Evolutionary conservation across 2,329 filamentous ascomycete genomes (phyloP).

Genomic region (Diaporthe citriasiana): DNA sequence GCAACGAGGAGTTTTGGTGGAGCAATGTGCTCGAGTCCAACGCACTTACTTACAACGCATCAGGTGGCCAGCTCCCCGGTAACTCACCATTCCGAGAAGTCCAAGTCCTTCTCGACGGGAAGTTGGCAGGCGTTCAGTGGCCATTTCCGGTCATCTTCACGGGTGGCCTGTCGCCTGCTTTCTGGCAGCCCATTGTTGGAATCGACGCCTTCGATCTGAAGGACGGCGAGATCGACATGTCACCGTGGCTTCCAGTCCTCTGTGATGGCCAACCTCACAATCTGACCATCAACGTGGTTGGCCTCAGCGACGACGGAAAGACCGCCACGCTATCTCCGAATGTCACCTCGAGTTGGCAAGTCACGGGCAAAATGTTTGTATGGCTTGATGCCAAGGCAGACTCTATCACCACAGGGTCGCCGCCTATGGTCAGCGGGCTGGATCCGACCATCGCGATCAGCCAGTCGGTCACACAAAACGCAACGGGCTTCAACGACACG

Average conservation of each 20-base stretch:
- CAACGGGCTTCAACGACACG: conserved; percentile 70
- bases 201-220: conserved; percentile 83
- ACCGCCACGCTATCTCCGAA: conserved; percentile 64
- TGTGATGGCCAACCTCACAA: conserved; percentile 75
- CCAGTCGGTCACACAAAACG: conserved; percentile 59
- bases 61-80: conserved; percentile 71
- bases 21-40: conserved; percentile 78
- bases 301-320: conserved; percentile 70
- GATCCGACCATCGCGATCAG: conserved; percentile 64
- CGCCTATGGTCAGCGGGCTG: conserved; percentile 50
- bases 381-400: conserved; percentile 71
- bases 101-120: conserved; percentile 80
- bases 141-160: conserved; percentile 88
- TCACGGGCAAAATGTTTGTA: conserved; percentile 84
- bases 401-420: conserved; percentile 65
- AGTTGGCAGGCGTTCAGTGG: conserved; percentile 81
- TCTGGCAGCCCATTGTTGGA: conserved; percentile 84
- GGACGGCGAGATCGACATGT: conserved; percentile 86
- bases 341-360: conserved; percentile 77
- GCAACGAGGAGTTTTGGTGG: conserved; percentile 88
- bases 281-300: conserved; percentile 78
- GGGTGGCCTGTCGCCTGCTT: conserved; percentile 80
- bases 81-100: conserved; percentile 83
- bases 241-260: conserved; percentile 79
- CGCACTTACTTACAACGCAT: conserved; percentile 68